Percentiles rank a stretch among this genome's conserved stretches.
Conservation (phyloP, 208 protist species). For the Trichomonas tenax region DNA sequence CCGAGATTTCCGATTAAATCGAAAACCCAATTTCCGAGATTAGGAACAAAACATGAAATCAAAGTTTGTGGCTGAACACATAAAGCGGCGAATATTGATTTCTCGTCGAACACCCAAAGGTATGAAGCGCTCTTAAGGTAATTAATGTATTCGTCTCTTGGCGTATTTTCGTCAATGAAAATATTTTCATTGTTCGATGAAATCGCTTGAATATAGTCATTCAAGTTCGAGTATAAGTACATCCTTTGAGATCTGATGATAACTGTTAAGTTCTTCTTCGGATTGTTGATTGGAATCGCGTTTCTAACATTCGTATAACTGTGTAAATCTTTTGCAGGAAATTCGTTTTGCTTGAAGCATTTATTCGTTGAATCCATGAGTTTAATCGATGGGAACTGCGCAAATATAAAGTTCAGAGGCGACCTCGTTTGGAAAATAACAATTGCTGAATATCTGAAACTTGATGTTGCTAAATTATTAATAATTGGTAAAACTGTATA, state of each 20-base stretch:
- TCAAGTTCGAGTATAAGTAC: background rate
- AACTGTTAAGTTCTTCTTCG: background rate
- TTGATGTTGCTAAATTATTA: background rate
- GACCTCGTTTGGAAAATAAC: background rate
- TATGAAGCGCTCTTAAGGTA: background rate
- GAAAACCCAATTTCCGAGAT: background rate
- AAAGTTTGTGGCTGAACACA: background rate
- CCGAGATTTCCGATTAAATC: background rate
- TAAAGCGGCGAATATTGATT: background rate
- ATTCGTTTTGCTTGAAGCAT: background rate
- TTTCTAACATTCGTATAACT: background rate
- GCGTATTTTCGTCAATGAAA: background rate
- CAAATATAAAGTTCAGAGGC: background rate
- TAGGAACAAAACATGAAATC: background rate
- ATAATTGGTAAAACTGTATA: background rate
- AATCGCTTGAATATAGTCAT: background rate
- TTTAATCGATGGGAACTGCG: background rate
- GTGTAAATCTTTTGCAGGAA: background rate
- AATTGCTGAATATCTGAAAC: background rate
- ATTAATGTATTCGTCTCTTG: background rate
- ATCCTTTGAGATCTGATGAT: background rate
- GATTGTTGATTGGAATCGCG: background rate
- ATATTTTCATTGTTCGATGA: background rate
- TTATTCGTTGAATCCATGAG: background rate
- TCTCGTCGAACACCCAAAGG: background rate